Base-by-base conservation (phyloP, 805 yeast genomes). In the Spathaspora arborariae region DNA sequence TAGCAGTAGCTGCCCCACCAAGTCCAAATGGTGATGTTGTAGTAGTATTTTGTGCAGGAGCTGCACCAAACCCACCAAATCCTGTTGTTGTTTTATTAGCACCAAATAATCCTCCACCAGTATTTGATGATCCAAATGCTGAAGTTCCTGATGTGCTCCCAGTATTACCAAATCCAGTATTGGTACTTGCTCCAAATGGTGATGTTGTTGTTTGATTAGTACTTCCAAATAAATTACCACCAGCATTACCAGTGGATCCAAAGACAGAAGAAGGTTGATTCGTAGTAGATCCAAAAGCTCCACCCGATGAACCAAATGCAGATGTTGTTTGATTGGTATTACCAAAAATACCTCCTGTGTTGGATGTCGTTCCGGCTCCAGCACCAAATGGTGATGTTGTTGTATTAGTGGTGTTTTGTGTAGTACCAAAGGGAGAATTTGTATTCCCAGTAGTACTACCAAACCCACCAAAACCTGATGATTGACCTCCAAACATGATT, bases 391-490 rank as follows among this genome's bases (percentile, higher is more conserved):
- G 59, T 16, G 57, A 57, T 47, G 55, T 43, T 11, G 56, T 70
- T 55, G 59, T 55, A 64, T 30, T 35, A n/a, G 47, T 18, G 11
- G 49, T 37, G 20, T 13, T 53, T 20, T 55, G 53, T 19, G 57
- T 41, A 10, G 68, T 52, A 34, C 73, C 73, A 59, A 70, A 68
- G 3, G 72, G 68, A 3, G 78, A 63, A 4, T 56, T 54, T 36
- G 49, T 35, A 20, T 62, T 54, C 46, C 56, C 60, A 43, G 16
- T 37, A 20, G 39, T 55, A 18, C 52, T 43, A 26, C 71, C 68
- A 52, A 70, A 74, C 24, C 81, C 81, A 10, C 82, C 82, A 58
- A 78, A 78, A 16, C 82, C 82, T 41, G 78, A 68, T 11, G 70
- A 63, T 19, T 73, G 56, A 41, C 76, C 59, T 41, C 81, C 80